Conservation (phyloP, 305 asterid species). For the Andrographis paniculata region DNA sequence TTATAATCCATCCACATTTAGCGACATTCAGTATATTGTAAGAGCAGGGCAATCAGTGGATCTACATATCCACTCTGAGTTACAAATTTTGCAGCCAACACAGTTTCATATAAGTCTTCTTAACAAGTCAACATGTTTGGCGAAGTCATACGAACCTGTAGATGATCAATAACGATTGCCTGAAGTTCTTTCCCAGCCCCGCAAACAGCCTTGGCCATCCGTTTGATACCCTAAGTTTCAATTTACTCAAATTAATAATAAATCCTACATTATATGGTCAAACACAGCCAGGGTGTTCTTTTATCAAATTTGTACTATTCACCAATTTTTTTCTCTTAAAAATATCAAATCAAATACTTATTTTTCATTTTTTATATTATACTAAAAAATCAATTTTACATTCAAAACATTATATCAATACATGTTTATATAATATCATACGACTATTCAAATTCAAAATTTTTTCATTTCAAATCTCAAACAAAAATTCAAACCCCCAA, state of each 20-base stretch:
- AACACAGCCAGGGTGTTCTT: no score
- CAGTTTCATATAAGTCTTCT: no score
- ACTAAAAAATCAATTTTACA: no score
- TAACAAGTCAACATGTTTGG: neutral
- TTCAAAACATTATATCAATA: no score
- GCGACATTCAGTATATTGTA: conserved; percentile 2
- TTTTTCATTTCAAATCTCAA: no score
- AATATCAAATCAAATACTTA: no score
- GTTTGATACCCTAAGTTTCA: conserved; percentile 65
- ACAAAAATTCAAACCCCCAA: no score
- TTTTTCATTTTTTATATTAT: no score
- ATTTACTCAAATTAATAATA: conserved; percentile 20
- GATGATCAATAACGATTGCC: conserved; percentile 65
- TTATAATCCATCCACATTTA: conserved; percentile 2
- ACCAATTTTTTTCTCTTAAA: no score
- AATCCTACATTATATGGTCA: conserved; percentile 18
- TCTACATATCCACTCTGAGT: conserved; percentile 4
- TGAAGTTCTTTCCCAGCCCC: conserved; percentile 96
- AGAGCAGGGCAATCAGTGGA: conserved; percentile 9
- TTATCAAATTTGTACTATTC: no score
- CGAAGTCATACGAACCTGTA: conserved; percentile 43
- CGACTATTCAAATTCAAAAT: no score
- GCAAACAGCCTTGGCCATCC: conserved; percentile 67
- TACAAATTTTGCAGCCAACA: neutral
- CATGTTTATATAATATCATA: no score